Base-by-base conservation (phyloP, 371 early-diverging fungal genomes). In the Haplosporangium sp. region DNA sequence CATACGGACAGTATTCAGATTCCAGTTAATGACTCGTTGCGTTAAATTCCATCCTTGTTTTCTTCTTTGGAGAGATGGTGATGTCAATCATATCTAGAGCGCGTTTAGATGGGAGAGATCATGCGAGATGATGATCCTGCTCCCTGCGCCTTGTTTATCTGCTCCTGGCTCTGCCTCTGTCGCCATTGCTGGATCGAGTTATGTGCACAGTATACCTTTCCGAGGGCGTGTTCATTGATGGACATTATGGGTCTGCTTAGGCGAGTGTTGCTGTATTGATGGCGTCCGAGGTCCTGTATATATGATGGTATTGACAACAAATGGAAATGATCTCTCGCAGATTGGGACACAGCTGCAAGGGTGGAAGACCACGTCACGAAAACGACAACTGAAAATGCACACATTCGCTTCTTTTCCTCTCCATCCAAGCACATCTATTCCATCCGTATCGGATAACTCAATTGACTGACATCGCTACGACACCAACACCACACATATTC, bases 221-320 rank as follows among this genome's bases (percentile, higher is more conserved):
- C 77, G 53, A 77, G 72, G 10, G 77, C 77, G 42, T 77, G 72
- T 64, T 77, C 77, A 67, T 63, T 77, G 64, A 77, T 64, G 60
- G 77, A 70, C 77, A 77, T 76, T 47, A 45, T 57, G 50, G 3
- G 50, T 50, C 29, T 29, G 4, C 4, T 1, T 52, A 54, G n/a
- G 23, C 45, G 41, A 16, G 42, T 42, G 20, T 21, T 18, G 20
- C 4, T 29, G 4, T 50, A 18, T 18, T 50, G 46, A n/a, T 46
- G 46, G 46, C n/a, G 47, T 29, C 7, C 29, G 29, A 29, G 29
- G 29, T 29, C 29, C 29, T 29, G 29, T 29, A 29, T 29, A 2
- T 29, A 29, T 29, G 29, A 29, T 29, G 29, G 29, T 29, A 29
- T 29, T 29, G 29, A 29, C 29, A 29, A 29, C 29, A 29, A 29